Evolutionary conservation across 2,329 filamentous ascomycete genomes (phyloP).

Genomic region (Aspergillus fructus): DNA sequence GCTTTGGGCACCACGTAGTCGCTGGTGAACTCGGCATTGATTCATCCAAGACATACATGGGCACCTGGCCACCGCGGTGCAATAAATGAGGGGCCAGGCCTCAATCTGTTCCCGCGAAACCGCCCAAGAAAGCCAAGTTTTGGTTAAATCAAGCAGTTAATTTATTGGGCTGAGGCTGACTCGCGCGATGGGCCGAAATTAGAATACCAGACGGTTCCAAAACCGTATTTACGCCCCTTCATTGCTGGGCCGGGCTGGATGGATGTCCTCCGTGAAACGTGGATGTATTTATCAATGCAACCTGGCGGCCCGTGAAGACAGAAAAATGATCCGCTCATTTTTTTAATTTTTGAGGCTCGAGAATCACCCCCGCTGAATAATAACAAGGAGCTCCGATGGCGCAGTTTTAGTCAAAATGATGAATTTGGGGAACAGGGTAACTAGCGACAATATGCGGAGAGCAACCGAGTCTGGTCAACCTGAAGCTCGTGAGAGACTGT

Average conservation of each 20-base stretch:
- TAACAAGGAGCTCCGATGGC: background rate
- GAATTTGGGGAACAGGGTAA: background rate
- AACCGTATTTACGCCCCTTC: slow-evolving; percentile 8
- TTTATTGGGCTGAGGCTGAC: slow-evolving; percentile 2
- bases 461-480: background rate
- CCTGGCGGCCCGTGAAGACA: slow-evolving; percentile 5
- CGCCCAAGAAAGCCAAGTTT: slow-evolving; percentile 8
- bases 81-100: background rate
- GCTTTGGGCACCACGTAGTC: too few species aligned
- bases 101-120: background rate
- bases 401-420: background rate
- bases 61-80: background rate
- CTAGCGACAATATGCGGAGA: too few species aligned
- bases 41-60: background rate
- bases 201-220: background rate
- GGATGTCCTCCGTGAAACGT: background rate
- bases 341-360: background rate
- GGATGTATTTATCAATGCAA: slow-evolving; percentile 13
- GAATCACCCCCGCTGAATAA: background rate
- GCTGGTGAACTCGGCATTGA: background rate
- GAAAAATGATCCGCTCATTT: background rate
- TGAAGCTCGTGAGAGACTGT: background rate
- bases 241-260: background rate
- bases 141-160: background rate
- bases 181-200: background rate